Evolutionary conservation across 148 eudicot genomes (phyloP).

Genomic region (Cornus kousa): DNA sequence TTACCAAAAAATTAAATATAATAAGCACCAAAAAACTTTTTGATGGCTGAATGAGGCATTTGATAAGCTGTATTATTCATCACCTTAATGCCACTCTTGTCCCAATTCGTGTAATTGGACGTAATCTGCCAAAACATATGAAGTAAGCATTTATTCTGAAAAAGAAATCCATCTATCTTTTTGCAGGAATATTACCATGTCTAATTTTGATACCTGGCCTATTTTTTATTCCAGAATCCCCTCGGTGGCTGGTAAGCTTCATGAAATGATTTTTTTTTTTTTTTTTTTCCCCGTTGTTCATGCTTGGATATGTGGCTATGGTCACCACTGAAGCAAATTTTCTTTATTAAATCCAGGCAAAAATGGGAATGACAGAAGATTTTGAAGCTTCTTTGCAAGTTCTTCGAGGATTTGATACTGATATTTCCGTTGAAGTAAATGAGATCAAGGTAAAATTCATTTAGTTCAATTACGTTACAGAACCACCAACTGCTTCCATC

Average conservation of each 20-base stretch:
- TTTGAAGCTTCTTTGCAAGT: conserved; percentile 97
- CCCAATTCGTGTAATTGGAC: not conserved
- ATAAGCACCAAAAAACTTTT: not conserved
- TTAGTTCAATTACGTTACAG: not conserved
- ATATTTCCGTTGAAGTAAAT: conserved; percentile 35
- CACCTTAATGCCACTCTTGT: not conserved
- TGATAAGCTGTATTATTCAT: not conserved
- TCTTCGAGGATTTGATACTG: conserved; percentile 73
- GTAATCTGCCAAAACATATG: not conserved
- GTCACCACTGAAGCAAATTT: conserved; percentile 6
- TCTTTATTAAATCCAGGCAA: conserved; percentile 50
- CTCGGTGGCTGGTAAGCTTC: conserved; percentile 91
- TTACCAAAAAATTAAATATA: not conserved
- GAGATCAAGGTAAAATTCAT: conserved; percentile 32
- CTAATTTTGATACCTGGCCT: conserved; percentile 85
- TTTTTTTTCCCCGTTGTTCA: not conserved
- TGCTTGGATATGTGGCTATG: not conserved
- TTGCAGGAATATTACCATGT: conserved; percentile 84
- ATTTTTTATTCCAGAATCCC: conserved; percentile 97
- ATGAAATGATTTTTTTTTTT: not conserved
- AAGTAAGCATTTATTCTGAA: not conserved
- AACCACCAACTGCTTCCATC: conserved; percentile 1
- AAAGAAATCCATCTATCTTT: conserved; percentile 4
- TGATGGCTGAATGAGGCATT: not conserved
- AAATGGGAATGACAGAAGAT: conserved; percentile 92